A percentile compares a stretch with the other conserved stretches of the same genome.
Evolutionary conservation across 139 green algal species (phyloP).

Genomic region (Penium margaritaceum): DNA sequence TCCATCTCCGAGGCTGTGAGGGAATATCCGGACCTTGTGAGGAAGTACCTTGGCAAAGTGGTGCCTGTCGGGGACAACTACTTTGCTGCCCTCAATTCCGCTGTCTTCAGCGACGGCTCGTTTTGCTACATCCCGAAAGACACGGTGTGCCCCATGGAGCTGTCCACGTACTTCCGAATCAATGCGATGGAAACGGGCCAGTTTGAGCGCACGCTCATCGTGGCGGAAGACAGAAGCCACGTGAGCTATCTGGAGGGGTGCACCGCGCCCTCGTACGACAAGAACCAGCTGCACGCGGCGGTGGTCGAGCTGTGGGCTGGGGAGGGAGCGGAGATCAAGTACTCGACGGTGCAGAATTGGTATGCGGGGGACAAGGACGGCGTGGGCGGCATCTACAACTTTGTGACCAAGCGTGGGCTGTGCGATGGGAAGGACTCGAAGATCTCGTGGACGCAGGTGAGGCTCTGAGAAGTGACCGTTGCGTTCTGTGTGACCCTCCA

Average conservation of each 20-base stretch:
- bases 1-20: constrained; percentile 87
- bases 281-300: constrained; percentile 85
- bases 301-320: constrained; percentile 88
- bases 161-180: constrained; percentile 99
- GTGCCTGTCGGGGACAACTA: constrained; percentile 94
- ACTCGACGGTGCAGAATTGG: constrained; percentile 99
- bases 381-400: constrained; percentile 96
- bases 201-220: constrained; percentile 98
- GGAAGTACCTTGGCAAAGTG: constrained; percentile 65
- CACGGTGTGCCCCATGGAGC: constrained; percentile 90
- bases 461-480: too few species aligned
- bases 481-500: too few species aligned
- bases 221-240: constrained; percentile 84
- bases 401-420: constrained; percentile 96
- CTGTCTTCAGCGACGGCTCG: constrained; percentile 91
- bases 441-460: constrained; percentile 96
- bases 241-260: constrained; percentile 90
- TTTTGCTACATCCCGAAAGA: constrained; percentile 98
- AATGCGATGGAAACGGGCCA: constrained; percentile 91
- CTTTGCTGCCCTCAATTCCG: constrained; percentile 90
- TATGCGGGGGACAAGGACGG: constrained; percentile 88
- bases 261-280: constrained; percentile 47
- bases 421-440: constrained; percentile 85
- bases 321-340: constrained; percentile 93
- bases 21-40: constrained; percentile 91